Base-by-base conservation (phyloP, 1,139 yeast genomes). In the Blastobotrys ciferrii region DNA sequence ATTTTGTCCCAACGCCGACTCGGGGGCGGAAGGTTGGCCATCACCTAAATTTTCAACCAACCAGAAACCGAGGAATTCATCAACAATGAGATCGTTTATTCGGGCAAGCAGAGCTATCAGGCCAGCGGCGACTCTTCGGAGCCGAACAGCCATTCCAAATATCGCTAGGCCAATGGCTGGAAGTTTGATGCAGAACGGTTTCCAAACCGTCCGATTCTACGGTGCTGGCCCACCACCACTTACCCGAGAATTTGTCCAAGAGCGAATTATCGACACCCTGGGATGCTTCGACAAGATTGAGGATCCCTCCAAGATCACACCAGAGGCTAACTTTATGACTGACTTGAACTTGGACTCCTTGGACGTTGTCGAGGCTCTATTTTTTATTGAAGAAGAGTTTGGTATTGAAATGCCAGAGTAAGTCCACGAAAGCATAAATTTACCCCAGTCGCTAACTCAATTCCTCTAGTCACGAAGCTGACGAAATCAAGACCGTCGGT, bases 261-360 rank as follows among this genome's bases (percentile, higher is more conserved):
- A 82, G 66, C 80, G 96, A 71, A 78, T 87, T 54, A 62, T 84
- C 53, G 95, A 85, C 62, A 75, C 87, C 59, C 75, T 87, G 61
- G 87, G 84, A 70, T 83, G 87, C 14, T 87, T 82, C 67, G 91
- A 84, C 66, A 87, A 87, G 55, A 78, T 86, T 54, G 91, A 85
- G 68, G 95, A 86, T 42, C 54, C 58, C 28, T 39, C 53, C 41
- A 56, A 59, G 54, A 42, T 60, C 37, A 71, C 77, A n/a, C 78
- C 80, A 48, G 69, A 71, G 9, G 78, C 94, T 2, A 74, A 82
- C 25, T 86, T 84, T 65, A 71, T 80, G 42, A 82, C 78, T 55
- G 96, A 88, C 65, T 76, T 88, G 56, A 95, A 95, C 1, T 77
- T 87, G 59, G 96, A 88, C 71, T 84, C 94, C 15, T 78, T 88